Percentiles rank a stretch among this genome's conserved stretches.
Evolutionary conservation across 176 grass and related monocot species (phyloP).

Genomic region (Phragmites australis): DNA sequence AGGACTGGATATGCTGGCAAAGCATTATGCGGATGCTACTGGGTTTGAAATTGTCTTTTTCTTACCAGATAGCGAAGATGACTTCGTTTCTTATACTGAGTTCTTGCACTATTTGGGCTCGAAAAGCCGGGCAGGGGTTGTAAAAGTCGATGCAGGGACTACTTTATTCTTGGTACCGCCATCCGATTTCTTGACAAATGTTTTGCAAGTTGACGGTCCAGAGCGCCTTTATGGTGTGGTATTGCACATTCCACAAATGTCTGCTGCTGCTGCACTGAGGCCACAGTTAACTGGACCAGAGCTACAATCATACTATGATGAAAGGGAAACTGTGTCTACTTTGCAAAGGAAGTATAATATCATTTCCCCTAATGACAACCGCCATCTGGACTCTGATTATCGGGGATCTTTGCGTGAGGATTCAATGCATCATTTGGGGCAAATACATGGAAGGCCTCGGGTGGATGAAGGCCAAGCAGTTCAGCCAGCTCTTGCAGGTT

Average conservation of each 20-base stretch:
- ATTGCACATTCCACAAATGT: conserved; percentile 70
- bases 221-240: conserved; percentile 92
- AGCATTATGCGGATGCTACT: conserved; percentile 68
- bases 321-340: conserved; percentile 29
- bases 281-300: conserved; percentile 45
- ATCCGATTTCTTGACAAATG: conserved; percentile 78
- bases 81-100: conserved; percentile 94
- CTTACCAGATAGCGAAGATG: conserved; percentile 86
- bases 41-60: conserved; percentile 87
- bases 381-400: conserved; percentile 42
- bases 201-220: conserved; percentile 77
- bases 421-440: conserved; percentile 24
- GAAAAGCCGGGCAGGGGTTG: conserved; percentile 92
- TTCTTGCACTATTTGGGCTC: conserved; percentile 77
- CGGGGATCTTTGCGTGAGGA: conserved; percentile 38
- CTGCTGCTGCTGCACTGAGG: conserved; percentile 49
- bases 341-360: conserved; percentile 49
- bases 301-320: conserved; percentile 49
- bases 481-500: conserved; percentile 43
- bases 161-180: conserved; percentile 90
- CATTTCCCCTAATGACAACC: conserved; percentile 28
- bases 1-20: conserved; percentile 79
- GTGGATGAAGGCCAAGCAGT: conserved; percentile 39
- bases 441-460: conserved; percentile 30
- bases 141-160: conserved; percentile 74